phyloP scores from a whole-genome alignment of 495 filamentous ascomycete genomes.

The Thozetella sp. region DNA sequence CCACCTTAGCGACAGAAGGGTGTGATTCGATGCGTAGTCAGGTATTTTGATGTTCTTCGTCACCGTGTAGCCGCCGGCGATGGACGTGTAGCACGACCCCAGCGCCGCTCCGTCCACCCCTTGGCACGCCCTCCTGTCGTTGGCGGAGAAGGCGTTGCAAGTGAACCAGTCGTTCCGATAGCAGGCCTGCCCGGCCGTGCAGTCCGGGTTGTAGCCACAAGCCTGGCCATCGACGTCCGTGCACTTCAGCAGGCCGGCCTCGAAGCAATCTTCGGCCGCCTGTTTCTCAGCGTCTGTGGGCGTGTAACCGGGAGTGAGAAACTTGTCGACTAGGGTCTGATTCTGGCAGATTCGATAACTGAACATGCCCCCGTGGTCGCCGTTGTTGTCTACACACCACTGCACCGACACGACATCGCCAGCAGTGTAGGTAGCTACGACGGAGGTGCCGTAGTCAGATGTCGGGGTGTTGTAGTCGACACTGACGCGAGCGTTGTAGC shows the following conservation, averaged over 20 bases:
- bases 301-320: slow-evolving; percentile 49
- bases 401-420: slow-evolving; percentile 50
- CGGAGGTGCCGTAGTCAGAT: slow-evolving; percentile 41
- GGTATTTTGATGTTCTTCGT: slow-evolving; percentile 57
- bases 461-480: slow-evolving; percentile 57
- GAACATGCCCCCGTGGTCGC: slow-evolving; percentile 64
- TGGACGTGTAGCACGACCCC: slow-evolving; percentile 51
- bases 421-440: slow-evolving; percentile 45
- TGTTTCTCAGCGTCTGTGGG: slow-evolving; percentile 58
- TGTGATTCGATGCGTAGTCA: slow-evolving; percentile 44
- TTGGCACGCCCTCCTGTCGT: slow-evolving; percentile 37
- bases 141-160: slow-evolving; percentile 45
- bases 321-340: slow-evolving; percentile 51
- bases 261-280: slow-evolving; percentile 55
- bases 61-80: slow-evolving; percentile 56
- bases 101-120: slow-evolving; percentile 49
- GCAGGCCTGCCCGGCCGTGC: slow-evolving; percentile 43
- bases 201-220: slow-evolving; percentile 56
- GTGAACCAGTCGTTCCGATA: slow-evolving; percentile 61
- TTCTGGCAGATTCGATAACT: slow-evolving; percentile 57
- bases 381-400: slow-evolving; percentile 62
- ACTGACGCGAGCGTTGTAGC: slow-evolving; percentile 57
- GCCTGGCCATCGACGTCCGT: slow-evolving; percentile 52
- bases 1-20: slow-evolving; percentile 55
- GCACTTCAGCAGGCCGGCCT: slow-evolving; percentile 48